phyloP scores from a whole-genome alignment of 176 grass and related monocot genomes.

The bread wheat (Triticum aestivum) region DNA sequence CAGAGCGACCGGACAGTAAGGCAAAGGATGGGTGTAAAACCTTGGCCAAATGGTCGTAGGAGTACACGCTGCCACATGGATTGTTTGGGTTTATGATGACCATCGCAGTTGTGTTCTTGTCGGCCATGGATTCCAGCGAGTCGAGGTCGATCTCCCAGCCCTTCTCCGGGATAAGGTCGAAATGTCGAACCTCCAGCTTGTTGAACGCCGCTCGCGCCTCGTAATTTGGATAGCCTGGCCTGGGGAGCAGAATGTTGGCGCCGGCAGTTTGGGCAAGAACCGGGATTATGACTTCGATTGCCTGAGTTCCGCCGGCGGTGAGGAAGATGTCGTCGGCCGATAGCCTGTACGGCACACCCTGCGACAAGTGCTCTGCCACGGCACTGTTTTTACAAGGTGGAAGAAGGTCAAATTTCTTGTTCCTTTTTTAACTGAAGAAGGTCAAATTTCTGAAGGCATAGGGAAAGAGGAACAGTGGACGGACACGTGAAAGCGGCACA shows the following conservation, averaged over 20 bases:
- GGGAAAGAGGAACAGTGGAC: neutral
- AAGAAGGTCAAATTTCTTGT: neutral
- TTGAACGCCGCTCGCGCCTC: constrained; percentile 27
- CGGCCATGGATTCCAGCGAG: constrained; percentile 45
- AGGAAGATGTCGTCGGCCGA: constrained; percentile 60
- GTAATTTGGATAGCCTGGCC: constrained; percentile 49
- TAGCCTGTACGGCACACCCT: constrained; percentile 42
- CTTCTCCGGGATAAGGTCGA: constrained; percentile 49
- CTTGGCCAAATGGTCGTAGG: constrained; percentile 46
- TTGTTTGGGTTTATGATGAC: constrained; percentile 65
- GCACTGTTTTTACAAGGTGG: constrained; percentile 6
- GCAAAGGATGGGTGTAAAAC: neutral
- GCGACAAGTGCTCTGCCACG: constrained; percentile 47
- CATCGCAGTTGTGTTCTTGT: constrained; percentile 57
- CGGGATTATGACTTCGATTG: constrained; percentile 52
- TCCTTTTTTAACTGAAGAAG: no score
- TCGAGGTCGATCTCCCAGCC: constrained; percentile 58
- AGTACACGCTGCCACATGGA: constrained; percentile 63
- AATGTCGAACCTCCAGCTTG: constrained; percentile 40
- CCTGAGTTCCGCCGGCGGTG: constrained; percentile 52
- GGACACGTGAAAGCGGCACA: neutral
- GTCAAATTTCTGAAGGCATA: neutral
- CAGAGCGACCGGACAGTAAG: neutral
- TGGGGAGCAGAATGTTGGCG: constrained; percentile 60
- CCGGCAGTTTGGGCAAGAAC: constrained; percentile 40